A percentile compares a stretch with the other conserved stretches of the same genome.
Conservation (phyloP, 1,284 basidiomycete species). For the Afroboletus lepidellus region DNA sequence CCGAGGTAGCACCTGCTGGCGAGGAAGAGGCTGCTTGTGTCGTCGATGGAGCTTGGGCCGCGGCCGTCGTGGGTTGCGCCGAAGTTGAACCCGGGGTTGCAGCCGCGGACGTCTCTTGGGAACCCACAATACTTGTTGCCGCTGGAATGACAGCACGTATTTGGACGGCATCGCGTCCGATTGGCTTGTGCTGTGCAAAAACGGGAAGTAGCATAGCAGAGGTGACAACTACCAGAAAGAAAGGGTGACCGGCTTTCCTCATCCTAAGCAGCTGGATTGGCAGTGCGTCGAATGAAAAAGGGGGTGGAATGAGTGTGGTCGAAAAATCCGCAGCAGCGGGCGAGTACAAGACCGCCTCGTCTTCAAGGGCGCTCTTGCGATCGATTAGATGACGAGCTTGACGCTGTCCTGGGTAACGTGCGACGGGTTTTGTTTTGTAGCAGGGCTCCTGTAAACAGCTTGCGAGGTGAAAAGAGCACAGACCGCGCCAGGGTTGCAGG, state of each 20-base stretch:
- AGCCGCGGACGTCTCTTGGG: neutral
- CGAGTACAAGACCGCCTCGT: constrained; percentile 18
- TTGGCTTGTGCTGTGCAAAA: constrained; percentile 24
- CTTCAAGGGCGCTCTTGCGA: constrained; percentile 8
- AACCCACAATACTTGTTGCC: neutral
- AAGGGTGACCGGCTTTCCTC: constrained; percentile 26
- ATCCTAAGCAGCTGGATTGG: constrained; percentile 18
- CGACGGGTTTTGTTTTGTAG: neutral
- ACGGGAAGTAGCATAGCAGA: constrained; percentile 32
- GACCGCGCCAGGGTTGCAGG: constrained; percentile 6
- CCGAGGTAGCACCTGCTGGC: neutral
- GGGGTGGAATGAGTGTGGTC: constrained; percentile 22
- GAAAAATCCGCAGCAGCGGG: constrained; percentile 25
- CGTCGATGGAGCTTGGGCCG: neutral
- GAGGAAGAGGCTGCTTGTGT: constrained; percentile 15
- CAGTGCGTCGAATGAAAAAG: constrained; percentile 5
- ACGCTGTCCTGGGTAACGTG: constrained; percentile 5
- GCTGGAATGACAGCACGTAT: constrained; percentile 11
- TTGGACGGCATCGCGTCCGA: constrained; percentile 22
- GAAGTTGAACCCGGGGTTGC: constrained; percentile 1
- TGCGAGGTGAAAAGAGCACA: constrained; percentile 12
- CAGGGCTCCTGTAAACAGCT: neutral
- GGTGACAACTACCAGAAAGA: constrained; percentile 31
- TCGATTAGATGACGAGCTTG: constrained; percentile 3
- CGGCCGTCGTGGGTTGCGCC: constrained; percentile 5